phyloP scores from a whole-genome alignment of 805 yeast species.

The Spathaspora arborariae region DNA sequence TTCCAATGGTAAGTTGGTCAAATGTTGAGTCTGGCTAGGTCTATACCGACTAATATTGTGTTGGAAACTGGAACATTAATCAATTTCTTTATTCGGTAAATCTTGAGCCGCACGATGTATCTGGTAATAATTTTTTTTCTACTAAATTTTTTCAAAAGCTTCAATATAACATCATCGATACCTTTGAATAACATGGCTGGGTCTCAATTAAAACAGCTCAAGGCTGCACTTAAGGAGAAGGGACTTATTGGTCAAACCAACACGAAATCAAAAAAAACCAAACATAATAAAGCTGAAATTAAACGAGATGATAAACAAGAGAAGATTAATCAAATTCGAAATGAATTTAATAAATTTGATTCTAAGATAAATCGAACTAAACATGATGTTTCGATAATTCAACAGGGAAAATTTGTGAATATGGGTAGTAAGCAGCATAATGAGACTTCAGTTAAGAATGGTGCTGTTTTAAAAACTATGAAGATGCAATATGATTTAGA shows the following conservation, averaged over 20 bases:
- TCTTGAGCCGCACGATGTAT: constrained; percentile 16
- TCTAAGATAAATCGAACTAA: constrained; percentile 66
- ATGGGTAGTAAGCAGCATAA: constrained; percentile 38
- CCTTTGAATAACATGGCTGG: too few relatives aligned
- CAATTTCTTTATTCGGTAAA: too few relatives aligned
- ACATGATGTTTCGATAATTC: constrained; percentile 43
- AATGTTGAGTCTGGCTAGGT: too few relatives aligned
- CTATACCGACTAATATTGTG: too few relatives aligned
- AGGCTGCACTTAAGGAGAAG: constrained; percentile 68
- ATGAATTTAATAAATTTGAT: constrained; percentile 89
- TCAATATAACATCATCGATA: too few relatives aligned
- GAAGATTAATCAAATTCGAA: constrained; percentile 58
- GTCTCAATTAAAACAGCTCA: constrained; percentile 80
- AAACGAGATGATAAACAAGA: constrained; percentile 66
- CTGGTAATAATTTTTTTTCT: constrained; percentile 1
- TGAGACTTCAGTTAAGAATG: constrained; percentile 21
- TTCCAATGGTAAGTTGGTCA: too few relatives aligned
- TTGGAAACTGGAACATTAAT: too few relatives aligned
- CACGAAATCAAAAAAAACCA: constrained; percentile 47
- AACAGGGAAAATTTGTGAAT: constrained; percentile 41
- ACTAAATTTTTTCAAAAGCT: neutral
- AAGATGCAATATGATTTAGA: constrained; percentile 63
- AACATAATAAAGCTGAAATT: constrained; percentile 52
- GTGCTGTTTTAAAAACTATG: constrained; percentile 38
- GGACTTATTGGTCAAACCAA: constrained; percentile 89